phyloP scores from a whole-genome alignment of 176 grass and related monocot species.

The Avena eriantha region DNA sequence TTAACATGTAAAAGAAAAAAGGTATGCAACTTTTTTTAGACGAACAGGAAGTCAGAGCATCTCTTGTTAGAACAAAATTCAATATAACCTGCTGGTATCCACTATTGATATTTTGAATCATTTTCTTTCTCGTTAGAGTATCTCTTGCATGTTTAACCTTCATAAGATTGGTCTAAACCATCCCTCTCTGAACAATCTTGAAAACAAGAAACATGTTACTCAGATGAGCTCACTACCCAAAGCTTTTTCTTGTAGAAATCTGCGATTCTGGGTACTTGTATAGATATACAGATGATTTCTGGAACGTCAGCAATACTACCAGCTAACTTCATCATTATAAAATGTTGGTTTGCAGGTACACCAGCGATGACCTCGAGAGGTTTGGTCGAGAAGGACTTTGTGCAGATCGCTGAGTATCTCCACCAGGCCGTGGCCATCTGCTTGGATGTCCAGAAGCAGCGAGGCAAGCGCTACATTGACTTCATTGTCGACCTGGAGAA shows the following conservation, averaged over 20 bases:
- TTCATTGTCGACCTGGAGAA: conserved; percentile 89
- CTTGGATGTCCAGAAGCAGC: conserved; percentile 86
- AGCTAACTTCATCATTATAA: conserved; percentile 1
- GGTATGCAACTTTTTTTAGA: too few species aligned
- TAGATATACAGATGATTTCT: not conserved
- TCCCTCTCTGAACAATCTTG: not conserved
- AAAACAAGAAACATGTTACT: not conserved
- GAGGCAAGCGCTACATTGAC: conserved; percentile 86
- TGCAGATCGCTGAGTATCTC: conserved; percentile 94
- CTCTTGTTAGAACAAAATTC: too few species aligned
- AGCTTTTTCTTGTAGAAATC: not conserved
- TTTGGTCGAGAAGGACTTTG: conserved; percentile 91
- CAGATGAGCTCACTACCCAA: not conserved
- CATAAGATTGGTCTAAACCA: not conserved
- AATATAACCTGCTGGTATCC: not conserved
- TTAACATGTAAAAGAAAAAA: too few species aligned
- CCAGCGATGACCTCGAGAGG: conserved; percentile 95
- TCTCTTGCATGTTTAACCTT: conserved; percentile 19
- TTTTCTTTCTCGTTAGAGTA: not conserved
- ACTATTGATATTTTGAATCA: too few species aligned
- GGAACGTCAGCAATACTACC: not conserved
- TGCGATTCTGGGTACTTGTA: not conserved
- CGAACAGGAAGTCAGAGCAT: too few species aligned
- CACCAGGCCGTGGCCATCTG: conserved; percentile 90
- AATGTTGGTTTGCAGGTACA: conserved; percentile 48